Evolutionary conservation across 148 eudicot species (phyloP).

Genomic region (Cornus suecica): DNA sequence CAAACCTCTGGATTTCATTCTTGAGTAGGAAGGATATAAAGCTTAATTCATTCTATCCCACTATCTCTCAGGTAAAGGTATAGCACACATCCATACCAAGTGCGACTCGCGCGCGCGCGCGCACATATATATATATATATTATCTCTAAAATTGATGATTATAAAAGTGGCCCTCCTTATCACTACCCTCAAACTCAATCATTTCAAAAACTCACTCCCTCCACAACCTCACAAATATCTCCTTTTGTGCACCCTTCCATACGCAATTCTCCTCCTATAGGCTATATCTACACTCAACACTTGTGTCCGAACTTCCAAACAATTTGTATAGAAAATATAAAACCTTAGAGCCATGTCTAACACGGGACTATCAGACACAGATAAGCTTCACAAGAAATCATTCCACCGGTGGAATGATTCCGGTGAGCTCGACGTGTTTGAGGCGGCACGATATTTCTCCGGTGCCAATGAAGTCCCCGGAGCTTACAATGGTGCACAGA

Average conservation of each 20-base stretch:
- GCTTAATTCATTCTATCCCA: not conserved
- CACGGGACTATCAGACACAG: constrained; percentile 19
- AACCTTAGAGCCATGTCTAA: constrained; percentile 45
- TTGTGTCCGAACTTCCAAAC: not conserved
- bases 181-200: constrained; percentile 32
- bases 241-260: constrained; percentile 7
- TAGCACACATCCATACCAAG: not conserved
- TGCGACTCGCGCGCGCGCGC: not conserved
- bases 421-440: constrained; percentile 81
- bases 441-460: constrained; percentile 71
- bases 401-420: constrained; percentile 54
- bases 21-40: not conserved
- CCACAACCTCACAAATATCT: constrained; percentile 8
- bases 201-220: constrained; percentile 26
- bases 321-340: not conserved
- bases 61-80: not conserved
- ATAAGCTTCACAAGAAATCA: constrained; percentile 38
- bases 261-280: constrained; percentile 3
- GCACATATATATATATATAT: not conserved
- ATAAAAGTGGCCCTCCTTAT: constrained; percentile 16
- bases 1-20: constrained; percentile 22
- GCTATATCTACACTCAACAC: not conserved
- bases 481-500: constrained; percentile 17
- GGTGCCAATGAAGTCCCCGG: constrained; percentile 26
- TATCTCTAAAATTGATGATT: constrained; percentile 8